phyloP scores from a whole-genome alignment of 2,329 filamentous ascomycete species.

The Xylariaceae sp. region DNA sequence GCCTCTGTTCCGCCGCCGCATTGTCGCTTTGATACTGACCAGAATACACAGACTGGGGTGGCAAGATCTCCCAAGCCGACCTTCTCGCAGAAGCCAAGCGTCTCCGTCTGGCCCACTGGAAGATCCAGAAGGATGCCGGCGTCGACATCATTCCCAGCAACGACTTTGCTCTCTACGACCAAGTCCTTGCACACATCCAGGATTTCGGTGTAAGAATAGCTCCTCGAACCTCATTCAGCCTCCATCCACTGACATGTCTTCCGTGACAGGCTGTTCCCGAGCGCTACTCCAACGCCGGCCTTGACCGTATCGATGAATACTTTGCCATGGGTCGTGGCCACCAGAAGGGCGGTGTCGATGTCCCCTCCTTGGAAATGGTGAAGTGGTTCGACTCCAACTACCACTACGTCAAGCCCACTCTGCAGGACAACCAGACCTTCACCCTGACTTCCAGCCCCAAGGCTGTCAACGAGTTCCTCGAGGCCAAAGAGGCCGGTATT shows the following conservation, averaged over 20 bases:
- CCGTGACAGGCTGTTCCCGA: conserved; percentile 75
- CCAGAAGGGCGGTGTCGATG: conserved; percentile 91
- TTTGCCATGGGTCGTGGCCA: conserved; percentile 99
- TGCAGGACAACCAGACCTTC: conserved; percentile 96
- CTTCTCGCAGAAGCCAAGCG: conserved; percentile 95
- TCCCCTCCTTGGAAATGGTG: conserved; percentile 96
- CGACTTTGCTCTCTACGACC: conserved; percentile 98
- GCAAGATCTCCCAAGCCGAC: conserved; percentile 88
- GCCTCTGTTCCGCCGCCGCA: conserved; percentile 3
- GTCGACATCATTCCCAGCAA: conserved; percentile 98
- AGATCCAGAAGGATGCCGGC: conserved; percentile 98
- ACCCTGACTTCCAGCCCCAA: conserved; percentile 84
- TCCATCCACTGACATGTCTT: conserved; percentile 16
- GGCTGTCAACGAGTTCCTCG: conserved; percentile 89
- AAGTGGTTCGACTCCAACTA: conserved; percentile 99
- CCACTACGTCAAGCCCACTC: conserved; percentile 99
- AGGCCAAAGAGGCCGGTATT: conserved; percentile 97
- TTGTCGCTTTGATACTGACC: conserved; percentile 17
- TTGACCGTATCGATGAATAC: conserved; percentile 91
- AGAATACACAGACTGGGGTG: conserved; percentile 66
- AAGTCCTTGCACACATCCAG: conserved; percentile 96
- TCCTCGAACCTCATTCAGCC: not conserved
- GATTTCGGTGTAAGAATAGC: conserved; percentile 77
- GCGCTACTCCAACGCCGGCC: conserved; percentile 87
- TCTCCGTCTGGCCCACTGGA: conserved; percentile 95